Evolutionary conservation across 1,284 basidiomycete genomes (phyloP).

Genomic region (Fistulinella cinereoalba): DNA sequence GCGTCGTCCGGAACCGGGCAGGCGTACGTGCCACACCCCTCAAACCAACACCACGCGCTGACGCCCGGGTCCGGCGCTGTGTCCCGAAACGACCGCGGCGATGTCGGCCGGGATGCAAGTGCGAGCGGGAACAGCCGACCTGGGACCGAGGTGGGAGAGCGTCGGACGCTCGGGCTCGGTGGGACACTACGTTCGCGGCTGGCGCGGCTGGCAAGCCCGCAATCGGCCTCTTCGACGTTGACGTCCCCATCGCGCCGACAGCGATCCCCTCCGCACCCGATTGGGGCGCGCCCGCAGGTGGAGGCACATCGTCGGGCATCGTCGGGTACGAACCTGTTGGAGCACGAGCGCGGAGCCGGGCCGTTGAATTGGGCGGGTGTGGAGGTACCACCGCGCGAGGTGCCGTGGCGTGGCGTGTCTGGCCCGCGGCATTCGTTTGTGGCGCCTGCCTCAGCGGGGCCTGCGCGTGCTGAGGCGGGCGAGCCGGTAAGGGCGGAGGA

Average conservation of each 20-base stretch:
- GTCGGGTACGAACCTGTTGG: slow-evolving; percentile 6
- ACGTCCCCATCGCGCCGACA: slow-evolving; percentile 9
- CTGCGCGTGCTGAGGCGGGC: slow-evolving; percentile 9
- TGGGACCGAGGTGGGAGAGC: slow-evolving; percentile 13
- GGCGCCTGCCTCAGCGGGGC: slow-evolving; percentile 1
- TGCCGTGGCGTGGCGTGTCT: slow-evolving; percentile 24
- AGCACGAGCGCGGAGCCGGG: slow-evolving; percentile 13
- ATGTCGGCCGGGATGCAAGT: slow-evolving; percentile 3
- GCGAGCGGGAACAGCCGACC: slow-evolving; percentile 9
- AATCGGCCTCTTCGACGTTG: slow-evolving; percentile 13
- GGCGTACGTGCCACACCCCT: slow-evolving; percentile 8
- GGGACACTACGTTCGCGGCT: slow-evolving; percentile 27
- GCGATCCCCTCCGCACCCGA: slow-evolving; percentile 23
- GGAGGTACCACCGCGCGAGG: too few species aligned
- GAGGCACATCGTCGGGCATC: slow-evolving; percentile 12
- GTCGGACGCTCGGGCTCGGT: slow-evolving; percentile 19
- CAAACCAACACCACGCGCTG: slow-evolving; percentile 3
- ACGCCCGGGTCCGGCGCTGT: neutral
- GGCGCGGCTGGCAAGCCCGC: slow-evolving; percentile 21
- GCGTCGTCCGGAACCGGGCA: slow-evolving; percentile 5
- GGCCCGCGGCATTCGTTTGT: slow-evolving; percentile 16
- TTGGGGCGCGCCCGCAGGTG: slow-evolving; percentile 25
- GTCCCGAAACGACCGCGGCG: slow-evolving; percentile 8
- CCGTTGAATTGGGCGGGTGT: too few species aligned
- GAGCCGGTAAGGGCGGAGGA: slow-evolving; percentile 25